Conservation (phyloP, 495 filamentous ascomycete species). For the Aspergillus sparsus region DNA sequence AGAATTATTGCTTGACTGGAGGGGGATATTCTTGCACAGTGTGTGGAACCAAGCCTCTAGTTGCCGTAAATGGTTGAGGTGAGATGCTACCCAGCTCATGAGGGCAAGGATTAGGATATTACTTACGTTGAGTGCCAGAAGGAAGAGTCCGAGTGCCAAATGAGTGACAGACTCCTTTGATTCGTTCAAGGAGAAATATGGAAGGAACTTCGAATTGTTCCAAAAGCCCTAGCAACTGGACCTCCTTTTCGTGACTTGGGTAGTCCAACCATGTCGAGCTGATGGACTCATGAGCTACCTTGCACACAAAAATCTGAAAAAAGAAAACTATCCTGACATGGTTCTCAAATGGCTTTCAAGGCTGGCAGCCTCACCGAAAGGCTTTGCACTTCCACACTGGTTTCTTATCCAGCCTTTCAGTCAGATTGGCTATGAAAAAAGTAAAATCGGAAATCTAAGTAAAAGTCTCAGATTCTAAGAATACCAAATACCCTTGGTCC, state of each 20-base stretch:
- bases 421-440: background rate
- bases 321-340: background rate
- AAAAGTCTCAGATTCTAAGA: background rate
- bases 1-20: background rate
- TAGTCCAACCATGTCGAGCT: background rate
- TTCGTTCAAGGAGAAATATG: background rate
- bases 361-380: background rate
- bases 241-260: background rate
- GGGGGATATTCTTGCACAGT: background rate
- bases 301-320: background rate
- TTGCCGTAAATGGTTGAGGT: background rate
- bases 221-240: background rate
- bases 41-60: background rate
- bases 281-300: background rate
- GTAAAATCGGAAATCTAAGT: background rate
- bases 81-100: no score
- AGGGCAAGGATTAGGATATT: no score
- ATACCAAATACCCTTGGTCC: background rate
- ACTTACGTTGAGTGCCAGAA: background rate
- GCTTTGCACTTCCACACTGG: background rate
- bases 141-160: background rate
- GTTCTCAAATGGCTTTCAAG: background rate
- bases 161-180: background rate
- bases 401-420: background rate
- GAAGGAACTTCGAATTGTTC: background rate